Evolutionary conservation across 2,329 filamentous ascomycete genomes (phyloP).

Genomic region (Ilyonectria sp.): DNA sequence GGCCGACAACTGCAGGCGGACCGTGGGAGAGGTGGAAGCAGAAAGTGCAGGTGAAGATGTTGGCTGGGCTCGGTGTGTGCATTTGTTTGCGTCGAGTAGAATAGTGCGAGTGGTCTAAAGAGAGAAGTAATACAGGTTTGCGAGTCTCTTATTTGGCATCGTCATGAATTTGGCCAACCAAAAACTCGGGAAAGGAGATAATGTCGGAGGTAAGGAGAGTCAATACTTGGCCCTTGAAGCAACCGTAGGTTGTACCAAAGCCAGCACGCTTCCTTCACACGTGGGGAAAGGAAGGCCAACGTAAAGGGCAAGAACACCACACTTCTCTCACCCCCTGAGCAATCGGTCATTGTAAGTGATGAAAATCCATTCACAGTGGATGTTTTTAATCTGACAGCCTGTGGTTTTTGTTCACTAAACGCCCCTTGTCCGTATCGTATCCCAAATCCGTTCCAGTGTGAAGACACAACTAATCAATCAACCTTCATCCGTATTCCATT

Average conservation of each 20-base stretch:
- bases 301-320: conserved; percentile 4
- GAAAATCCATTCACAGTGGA: conserved; percentile 38
- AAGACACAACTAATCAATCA: conserved; percentile 35
- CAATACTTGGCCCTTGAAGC: background rate
- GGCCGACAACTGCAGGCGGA: conserved; percentile 60
- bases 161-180: background rate
- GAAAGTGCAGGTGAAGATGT: conserved; percentile 69
- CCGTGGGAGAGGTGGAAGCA: conserved; percentile 62
- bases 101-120: background rate
- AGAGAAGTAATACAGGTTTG: background rate
- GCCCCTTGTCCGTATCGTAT: conserved; percentile 39
- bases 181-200: background rate
- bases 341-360: conserved; percentile 33
- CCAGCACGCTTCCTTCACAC: background rate
- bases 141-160: background rate
- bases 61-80: conserved; percentile 23
- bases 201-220: background rate
- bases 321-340: background rate
- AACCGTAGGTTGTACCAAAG: background rate
- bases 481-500: conserved; percentile 30
- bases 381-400: conserved; percentile 46
- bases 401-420: conserved; percentile 42
- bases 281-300: background rate
- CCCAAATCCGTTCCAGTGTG: conserved; percentile 40
- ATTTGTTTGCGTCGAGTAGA: conserved; percentile 23